phyloP scores from a whole-genome alignment of 306 rosid species.

The Vigna radiata region DNA sequence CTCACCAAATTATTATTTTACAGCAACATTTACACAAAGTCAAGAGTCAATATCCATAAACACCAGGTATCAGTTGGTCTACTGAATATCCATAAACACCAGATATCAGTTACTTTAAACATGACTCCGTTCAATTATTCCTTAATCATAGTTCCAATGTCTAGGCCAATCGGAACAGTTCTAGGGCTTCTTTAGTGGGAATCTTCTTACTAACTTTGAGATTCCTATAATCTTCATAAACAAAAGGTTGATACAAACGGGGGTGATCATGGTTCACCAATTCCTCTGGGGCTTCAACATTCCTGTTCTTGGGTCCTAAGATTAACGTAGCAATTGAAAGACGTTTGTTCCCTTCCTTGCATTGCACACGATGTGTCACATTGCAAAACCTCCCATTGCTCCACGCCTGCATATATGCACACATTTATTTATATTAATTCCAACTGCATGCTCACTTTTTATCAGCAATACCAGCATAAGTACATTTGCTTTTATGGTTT shows the following conservation, averaged over 20 bases:
- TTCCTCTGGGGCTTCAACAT: slow-evolving; percentile 58
- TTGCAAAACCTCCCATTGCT: slow-evolving; percentile 69
- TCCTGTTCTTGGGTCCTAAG: slow-evolving; percentile 54
- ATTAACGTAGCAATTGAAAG: slow-evolving; percentile 59
- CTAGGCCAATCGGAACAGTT: slow-evolving; percentile 37
- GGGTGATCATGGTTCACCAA: slow-evolving; percentile 59
- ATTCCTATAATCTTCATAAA: slow-evolving; percentile 54
- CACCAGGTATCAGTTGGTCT: background rate
- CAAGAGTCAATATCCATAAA: background rate
- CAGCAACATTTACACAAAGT: background rate
- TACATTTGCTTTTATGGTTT: too few species aligned
- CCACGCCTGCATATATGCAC: slow-evolving; percentile 48
- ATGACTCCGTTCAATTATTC: background rate
- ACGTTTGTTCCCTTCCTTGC: slow-evolving; percentile 56
- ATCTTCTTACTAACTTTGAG: slow-evolving; percentile 44
- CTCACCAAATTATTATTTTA: too few species aligned
- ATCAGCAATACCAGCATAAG: too few species aligned
- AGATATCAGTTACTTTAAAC: too few species aligned
- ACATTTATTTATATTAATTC: background rate
- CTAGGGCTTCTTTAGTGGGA: slow-evolving; percentile 56
- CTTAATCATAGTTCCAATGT: too few species aligned
- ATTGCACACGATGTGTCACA: slow-evolving; percentile 62
- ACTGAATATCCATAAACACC: background rate
- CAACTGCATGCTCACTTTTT: too few species aligned
- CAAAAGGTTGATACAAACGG: slow-evolving; percentile 48